These are phyloP conservation scores for Fusarium hainanense DNA, from an alignment of 2,329 filamentous ascomycete species.

Conservation along the genomic window DNA sequence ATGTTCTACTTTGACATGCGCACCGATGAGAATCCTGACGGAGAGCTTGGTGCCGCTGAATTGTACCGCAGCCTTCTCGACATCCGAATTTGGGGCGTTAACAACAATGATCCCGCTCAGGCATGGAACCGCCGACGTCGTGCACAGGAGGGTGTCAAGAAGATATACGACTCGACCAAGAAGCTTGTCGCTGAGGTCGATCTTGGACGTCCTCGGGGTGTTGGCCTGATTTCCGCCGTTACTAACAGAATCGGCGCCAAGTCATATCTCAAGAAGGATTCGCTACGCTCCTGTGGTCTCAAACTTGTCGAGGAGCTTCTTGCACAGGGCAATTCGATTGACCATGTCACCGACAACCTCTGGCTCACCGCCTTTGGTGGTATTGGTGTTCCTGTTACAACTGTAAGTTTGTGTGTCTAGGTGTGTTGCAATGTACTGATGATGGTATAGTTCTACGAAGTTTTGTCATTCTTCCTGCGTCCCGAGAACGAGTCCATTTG, in stretches of 20 bases:
- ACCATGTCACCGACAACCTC: conserved; percentile 51
- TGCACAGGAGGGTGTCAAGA: conserved; percentile 54
- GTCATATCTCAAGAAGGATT: conserved; percentile 48
- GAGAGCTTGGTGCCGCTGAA: conserved; percentile 54
- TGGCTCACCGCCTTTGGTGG: conserved; percentile 57
- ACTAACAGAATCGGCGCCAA: conserved; percentile 47
- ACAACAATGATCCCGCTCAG: conserved; percentile 60
- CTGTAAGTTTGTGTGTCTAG: conserved; percentile 44
- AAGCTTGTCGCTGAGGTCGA: conserved; percentile 54
- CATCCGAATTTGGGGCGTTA: conserved; percentile 59
- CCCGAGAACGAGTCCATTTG: conserved; percentile 56
- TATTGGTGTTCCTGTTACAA: conserved; percentile 53
- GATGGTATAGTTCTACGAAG: conserved; percentile 56
- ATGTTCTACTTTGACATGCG: conserved; percentile 70
- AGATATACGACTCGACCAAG: conserved; percentile 53
- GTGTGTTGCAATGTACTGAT: neutral
- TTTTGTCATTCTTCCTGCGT: conserved; percentile 56
- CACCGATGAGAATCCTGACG: conserved; percentile 63
- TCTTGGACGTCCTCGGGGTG: conserved; percentile 47
- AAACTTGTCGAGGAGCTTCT: conserved; percentile 54
- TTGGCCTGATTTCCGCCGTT: conserved; percentile 47
- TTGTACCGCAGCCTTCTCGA: conserved; percentile 57
- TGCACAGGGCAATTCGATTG: conserved; percentile 47
- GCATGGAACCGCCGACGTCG: conserved; percentile 59
- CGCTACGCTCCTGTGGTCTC: conserved; percentile 54